phyloP scores from a whole-genome alignment of 495 filamentous ascomycete genomes.

The Penicillium steckii region DNA sequence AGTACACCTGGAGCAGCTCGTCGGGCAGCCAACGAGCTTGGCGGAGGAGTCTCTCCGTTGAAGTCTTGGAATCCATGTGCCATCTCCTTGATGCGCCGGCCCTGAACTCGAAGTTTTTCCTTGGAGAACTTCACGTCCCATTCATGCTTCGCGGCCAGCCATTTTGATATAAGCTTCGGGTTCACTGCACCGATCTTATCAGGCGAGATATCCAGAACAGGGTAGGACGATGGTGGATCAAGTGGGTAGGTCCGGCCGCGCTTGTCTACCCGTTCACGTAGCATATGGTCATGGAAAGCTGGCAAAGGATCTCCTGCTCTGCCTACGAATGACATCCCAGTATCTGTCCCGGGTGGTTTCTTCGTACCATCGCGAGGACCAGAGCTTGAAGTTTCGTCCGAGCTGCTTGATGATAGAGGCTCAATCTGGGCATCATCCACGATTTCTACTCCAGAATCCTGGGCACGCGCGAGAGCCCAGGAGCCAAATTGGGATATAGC shows the following conservation, averaged over 20 bases:
- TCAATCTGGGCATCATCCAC: slow-evolving; percentile 74
- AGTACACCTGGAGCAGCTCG: slow-evolving; percentile 51
- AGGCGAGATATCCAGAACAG: slow-evolving; percentile 57
- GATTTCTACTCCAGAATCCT: slow-evolving; percentile 75
- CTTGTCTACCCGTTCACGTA: slow-evolving; percentile 79
- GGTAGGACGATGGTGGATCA: slow-evolving; percentile 57
- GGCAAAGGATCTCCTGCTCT: slow-evolving; percentile 82
- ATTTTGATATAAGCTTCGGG: slow-evolving; percentile 73
- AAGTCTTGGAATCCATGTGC: slow-evolving; percentile 66
- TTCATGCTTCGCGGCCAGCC: slow-evolving; percentile 67
- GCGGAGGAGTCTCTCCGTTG: slow-evolving; percentile 74
- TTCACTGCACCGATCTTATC: slow-evolving; percentile 77
- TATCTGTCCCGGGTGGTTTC: slow-evolving; percentile 6
- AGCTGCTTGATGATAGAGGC: slow-evolving; percentile 62
- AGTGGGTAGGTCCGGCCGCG: slow-evolving; percentile 71
- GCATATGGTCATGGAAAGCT: slow-evolving; percentile 78
- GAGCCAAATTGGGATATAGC: slow-evolving; percentile 88
- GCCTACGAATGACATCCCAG: slow-evolving; percentile 54
- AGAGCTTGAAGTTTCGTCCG: slow-evolving; percentile 33
- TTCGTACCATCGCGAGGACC: slow-evolving; percentile 21
- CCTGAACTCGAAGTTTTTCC: slow-evolving; percentile 66
- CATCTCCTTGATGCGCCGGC: slow-evolving; percentile 67
- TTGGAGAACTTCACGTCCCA: slow-evolving; percentile 71
- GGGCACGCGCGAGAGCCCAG: slow-evolving; percentile 82
- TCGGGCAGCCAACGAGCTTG: slow-evolving; percentile 76